Evolutionary conservation across 2,329 filamentous ascomycete species (phyloP), one percentile per base, ranked within the genome.

Genomic region (Chrysosporium queenslandicum): DNA sequence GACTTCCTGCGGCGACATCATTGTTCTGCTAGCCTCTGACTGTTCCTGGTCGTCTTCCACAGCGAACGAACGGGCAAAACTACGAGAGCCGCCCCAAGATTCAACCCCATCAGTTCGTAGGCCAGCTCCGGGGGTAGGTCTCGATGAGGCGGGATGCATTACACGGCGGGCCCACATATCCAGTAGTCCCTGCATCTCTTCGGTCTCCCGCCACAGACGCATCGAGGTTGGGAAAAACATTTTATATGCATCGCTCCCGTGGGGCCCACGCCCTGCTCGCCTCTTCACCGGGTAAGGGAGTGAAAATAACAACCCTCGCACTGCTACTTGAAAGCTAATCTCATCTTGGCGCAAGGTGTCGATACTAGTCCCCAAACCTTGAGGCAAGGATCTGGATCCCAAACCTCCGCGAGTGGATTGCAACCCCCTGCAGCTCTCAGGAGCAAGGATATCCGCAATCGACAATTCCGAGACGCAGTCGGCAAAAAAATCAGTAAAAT

Each of bases 211-310:
- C 88, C 90, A 95, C 9, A 96, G 68, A 60, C 88, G 88, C 39
- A 94, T 72, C 52, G 85, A 88, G 0, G 82, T 82, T 0, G 92
- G 92, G 63, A 92, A 98, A 59, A 90, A 94, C 87, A 98, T 95
- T 63, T 86, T 90, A 70, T 83, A 84, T 0, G 85, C 79, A 61
- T 89, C 86, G 55, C 75, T 66, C 49, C 50, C 62, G 55, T 51
- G 63, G 54, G 59, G 64, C n/a, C 54, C 59, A 56, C 62, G 71
- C 60, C 63, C 68, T 61, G 63, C 71, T 63, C 60, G 73, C 66
- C 75, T 78, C 65, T 87, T 91, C 8, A 98, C 92, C 0, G 91
- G 91, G 60, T 80, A 80, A 1, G 92, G 92, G 1, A 98, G 76
- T 8, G 82, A 83, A 65, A 94, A 94, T 0, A 96, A 70, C 46